Evolutionary conservation across 2,329 filamentous ascomycete species (phyloP).

Genomic region (Helminthosporium solani): DNA sequence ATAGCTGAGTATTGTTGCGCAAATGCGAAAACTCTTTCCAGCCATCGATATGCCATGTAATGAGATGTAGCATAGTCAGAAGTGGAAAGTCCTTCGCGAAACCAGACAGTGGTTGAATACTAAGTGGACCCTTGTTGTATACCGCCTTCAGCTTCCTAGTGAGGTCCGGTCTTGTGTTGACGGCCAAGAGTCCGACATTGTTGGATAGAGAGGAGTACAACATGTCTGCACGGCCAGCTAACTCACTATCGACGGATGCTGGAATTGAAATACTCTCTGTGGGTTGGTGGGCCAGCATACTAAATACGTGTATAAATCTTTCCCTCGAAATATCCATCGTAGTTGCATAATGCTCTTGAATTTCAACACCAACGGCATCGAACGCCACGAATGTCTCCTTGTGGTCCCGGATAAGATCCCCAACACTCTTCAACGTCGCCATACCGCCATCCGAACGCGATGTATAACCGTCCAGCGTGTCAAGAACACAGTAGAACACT

Average conservation of each 20-base stretch:
- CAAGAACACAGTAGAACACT: slow-evolving; percentile 18
- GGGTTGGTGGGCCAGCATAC: slow-evolving; percentile 24
- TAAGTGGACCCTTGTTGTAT: slow-evolving; percentile 10
- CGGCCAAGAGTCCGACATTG: slow-evolving; percentile 5
- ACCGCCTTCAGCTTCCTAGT: slow-evolving; percentile 7
- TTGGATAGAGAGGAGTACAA: slow-evolving; percentile 5
- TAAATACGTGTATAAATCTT: slow-evolving; percentile 10
- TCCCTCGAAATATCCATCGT: slow-evolving; percentile 2
- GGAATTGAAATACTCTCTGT: slow-evolving; percentile 17
- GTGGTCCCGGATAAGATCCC: slow-evolving; percentile 14
- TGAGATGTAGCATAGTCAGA: slow-evolving; percentile 13
- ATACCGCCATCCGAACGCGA: slow-evolving; percentile 20
- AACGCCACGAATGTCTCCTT: slow-evolving; percentile 16
- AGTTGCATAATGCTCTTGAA: slow-evolving; percentile 16
- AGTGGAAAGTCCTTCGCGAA: slow-evolving; percentile 2
- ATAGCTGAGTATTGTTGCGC: slow-evolving; percentile 12
- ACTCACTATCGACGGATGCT: slow-evolving; percentile 4
- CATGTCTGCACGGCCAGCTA: slow-evolving; percentile 15
- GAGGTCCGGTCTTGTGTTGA: slow-evolving; percentile 13
- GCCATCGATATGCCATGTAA: slow-evolving; percentile 17
- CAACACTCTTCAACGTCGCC: slow-evolving; percentile 15
- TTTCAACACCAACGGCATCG: slow-evolving; percentile 19
- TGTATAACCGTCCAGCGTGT: slow-evolving; percentile 23
- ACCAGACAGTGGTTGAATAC: slow-evolving; percentile 4
- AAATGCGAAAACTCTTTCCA: slow-evolving; percentile 12